Conservation (phyloP, 345 rosid species). For the Capsella bursapastoris region DNA sequence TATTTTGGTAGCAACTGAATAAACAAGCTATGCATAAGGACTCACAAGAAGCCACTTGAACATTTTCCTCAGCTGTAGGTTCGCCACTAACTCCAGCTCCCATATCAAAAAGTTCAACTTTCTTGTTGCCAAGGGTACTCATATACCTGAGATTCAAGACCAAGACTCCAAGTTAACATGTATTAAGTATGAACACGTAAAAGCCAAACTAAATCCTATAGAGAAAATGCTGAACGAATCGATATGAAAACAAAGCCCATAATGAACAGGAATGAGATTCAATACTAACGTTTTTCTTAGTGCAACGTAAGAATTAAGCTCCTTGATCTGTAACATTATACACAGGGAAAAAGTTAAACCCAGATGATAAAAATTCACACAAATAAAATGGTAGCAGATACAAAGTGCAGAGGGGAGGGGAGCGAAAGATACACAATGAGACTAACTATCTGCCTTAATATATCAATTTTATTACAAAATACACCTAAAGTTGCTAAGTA, state of each 20-base stretch:
- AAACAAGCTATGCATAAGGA: conserved; percentile 22
- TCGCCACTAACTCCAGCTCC: conserved; percentile 89
- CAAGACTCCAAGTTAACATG: conserved; percentile 27
- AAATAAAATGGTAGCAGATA: conserved; percentile 15
- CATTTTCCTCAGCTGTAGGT: conserved; percentile 83
- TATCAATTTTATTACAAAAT: not conserved
- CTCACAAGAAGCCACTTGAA: conserved; percentile 88
- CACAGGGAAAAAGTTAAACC: conserved; percentile 6
- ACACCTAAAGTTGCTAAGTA: not conserved
- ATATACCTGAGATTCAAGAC: conserved; percentile 58
- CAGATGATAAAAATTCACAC: conserved; percentile 6
- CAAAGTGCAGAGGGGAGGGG: not conserved
- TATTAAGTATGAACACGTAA: conserved; percentile 6
- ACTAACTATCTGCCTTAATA: not conserved
- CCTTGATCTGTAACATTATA: conserved; percentile 74
- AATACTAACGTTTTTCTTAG: conserved; percentile 87
- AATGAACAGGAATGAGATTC: not conserved
- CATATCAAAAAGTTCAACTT: conserved; percentile 86
- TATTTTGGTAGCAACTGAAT: conserved; percentile 16
- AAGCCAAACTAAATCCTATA: conserved; percentile 4
- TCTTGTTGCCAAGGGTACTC: conserved; percentile 91
- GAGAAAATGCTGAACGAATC: not conserved
- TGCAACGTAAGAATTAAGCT: conserved; percentile 90
- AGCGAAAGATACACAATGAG: not conserved
- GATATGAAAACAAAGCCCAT: not conserved